These are phyloP conservation scores for Plantago ovata DNA, from an alignment of 257 asterid genomes.

Conservation along the genomic window DNA sequence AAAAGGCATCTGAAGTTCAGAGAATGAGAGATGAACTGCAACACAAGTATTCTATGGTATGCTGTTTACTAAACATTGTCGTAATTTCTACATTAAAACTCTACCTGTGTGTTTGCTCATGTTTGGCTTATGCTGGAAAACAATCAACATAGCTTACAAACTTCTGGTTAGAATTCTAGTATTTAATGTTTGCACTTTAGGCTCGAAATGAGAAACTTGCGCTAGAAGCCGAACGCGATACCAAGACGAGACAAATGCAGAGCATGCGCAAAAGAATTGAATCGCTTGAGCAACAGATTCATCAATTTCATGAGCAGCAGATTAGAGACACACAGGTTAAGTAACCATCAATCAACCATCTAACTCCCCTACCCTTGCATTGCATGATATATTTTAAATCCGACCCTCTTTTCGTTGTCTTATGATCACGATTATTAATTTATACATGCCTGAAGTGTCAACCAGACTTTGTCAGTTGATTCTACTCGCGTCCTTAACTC, in stretches of 20 bases:
- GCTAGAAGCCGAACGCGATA: slow-evolving; percentile 51
- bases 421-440: too few species aligned
- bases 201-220: slow-evolving; percentile 61
- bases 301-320: slow-evolving; percentile 61
- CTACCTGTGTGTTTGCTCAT: not conserved
- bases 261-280: slow-evolving; percentile 41
- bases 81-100: not conserved
- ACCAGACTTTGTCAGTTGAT: too few species aligned
- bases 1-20: slow-evolving; percentile 64
- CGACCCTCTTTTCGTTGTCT: too few species aligned
- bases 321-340: slow-evolving; percentile 67
- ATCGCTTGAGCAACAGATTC: slow-evolving; percentile 57
- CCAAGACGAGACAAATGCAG: slow-evolving; percentile 36
- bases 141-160: too few species aligned
- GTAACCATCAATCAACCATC: slow-evolving; percentile 10
- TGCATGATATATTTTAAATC: slow-evolving; percentile 4
- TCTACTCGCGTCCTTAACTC: too few species aligned
- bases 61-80: slow-evolving; percentile 12
- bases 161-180: too few species aligned
- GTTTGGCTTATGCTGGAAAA: not conserved
- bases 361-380: slow-evolving; percentile 12
- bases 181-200: slow-evolving; percentile 29
- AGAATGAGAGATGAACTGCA: slow-evolving; percentile 59
- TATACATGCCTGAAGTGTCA: too few species aligned
- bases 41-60: slow-evolving; percentile 59